phyloP scores from a whole-genome alignment of 345 rosid species.

The Salix suchowensis region DNA sequence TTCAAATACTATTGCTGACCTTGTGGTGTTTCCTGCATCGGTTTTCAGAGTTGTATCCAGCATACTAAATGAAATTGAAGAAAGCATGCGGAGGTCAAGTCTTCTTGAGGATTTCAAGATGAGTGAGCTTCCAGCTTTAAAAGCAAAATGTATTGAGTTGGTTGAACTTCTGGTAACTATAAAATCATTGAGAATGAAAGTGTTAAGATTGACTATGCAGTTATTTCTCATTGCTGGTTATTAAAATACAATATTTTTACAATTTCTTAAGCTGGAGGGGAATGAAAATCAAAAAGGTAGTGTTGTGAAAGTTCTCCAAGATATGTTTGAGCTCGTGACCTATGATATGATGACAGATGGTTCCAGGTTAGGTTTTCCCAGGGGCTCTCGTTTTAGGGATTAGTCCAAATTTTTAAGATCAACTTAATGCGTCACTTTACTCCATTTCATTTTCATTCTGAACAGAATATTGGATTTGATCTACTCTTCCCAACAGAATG shows the following conservation, averaged over 20 bases:
- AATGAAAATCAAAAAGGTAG: constrained; percentile 42
- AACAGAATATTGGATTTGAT: constrained; percentile 41
- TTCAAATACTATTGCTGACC: constrained; percentile 8
- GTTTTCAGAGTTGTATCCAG: constrained; percentile 51
- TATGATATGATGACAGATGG: constrained; percentile 76
- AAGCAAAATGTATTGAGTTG: constrained; percentile 56
- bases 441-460: constrained; percentile 4
- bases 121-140: constrained; percentile 63
- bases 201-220: not conserved
- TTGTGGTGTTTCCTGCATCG: constrained; percentile 9
- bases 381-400: constrained; percentile 1
- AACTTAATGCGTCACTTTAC: not conserved
- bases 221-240: not conserved
- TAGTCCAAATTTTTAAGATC: not conserved
- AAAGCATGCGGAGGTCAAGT: constrained; percentile 58
- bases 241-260: too few species aligned
- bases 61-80: constrained; percentile 64
- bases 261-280: constrained; percentile 50
- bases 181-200: constrained; percentile 5
- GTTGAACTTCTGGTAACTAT: constrained; percentile 76
- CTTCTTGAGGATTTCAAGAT: constrained; percentile 70
- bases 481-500: not conserved
- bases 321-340: constrained; percentile 83
- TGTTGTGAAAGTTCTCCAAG: constrained; percentile 82
- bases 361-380: constrained; percentile 50